Conservation (phyloP, 768 basidiomycete species). For the Chalciporus sphaerocephalus region DNA sequence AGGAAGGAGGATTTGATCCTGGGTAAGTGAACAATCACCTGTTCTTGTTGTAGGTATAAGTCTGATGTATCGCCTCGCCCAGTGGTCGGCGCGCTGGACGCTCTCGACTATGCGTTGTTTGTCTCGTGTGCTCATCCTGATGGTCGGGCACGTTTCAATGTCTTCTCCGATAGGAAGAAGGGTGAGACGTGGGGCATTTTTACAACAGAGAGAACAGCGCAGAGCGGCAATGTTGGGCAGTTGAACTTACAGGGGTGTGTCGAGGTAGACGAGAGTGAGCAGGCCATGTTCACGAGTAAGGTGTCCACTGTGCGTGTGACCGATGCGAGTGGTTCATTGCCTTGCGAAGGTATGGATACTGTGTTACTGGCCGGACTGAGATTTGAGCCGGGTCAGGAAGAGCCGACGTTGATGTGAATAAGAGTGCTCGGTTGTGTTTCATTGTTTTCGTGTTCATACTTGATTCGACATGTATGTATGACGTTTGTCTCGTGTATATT, state of each 20-base stretch:
- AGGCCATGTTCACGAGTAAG: constrained; percentile 45
- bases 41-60: background rate
- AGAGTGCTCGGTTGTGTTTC: background rate
- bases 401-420: constrained; percentile 48
- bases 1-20: constrained; percentile 58
- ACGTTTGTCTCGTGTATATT: constrained; percentile 16
- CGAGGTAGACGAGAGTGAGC: constrained; percentile 29
- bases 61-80: background rate
- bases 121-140: constrained; percentile 69
- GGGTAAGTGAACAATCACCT: constrained; percentile 18
- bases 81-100: constrained; percentile 69
- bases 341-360: constrained; percentile 42
- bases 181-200: constrained; percentile 75
- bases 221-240: constrained; percentile 37
- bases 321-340: constrained; percentile 20
- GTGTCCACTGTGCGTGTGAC: constrained; percentile 41
- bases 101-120: constrained; percentile 69
- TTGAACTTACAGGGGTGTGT: constrained; percentile 41
- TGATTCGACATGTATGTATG: background rate
- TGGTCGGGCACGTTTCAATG: constrained; percentile 67
- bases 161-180: constrained; percentile 45
- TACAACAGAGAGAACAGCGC: constrained; percentile 49
- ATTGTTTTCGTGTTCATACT: background rate
- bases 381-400: constrained; percentile 57
- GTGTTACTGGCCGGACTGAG: constrained; percentile 60